A percentile compares a stretch with the other conserved stretches of the same genome.
phyloP scores from a whole-genome alignment of 116 monocot species.

The Trichopus zeylanicus region DNA sequence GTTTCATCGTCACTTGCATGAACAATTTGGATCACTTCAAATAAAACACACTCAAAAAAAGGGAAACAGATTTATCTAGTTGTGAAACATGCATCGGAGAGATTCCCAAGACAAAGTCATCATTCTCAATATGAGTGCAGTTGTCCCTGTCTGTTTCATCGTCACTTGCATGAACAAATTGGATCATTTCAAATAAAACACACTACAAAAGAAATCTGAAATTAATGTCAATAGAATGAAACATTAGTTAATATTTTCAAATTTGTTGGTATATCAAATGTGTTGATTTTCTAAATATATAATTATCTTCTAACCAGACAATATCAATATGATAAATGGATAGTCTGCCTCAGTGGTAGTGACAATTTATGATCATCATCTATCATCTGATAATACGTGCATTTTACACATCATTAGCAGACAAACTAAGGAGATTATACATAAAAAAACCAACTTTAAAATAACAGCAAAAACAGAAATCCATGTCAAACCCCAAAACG shows the following conservation, averaged over 20 bases:
- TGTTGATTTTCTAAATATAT: background rate
- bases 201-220: background rate
- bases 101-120: slow-evolving; percentile 3
- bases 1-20: slow-evolving; percentile 1
- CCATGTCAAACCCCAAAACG: no score
- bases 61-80: background rate
- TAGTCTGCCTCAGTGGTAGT: background rate
- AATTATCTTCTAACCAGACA: background rate
- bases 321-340: background rate
- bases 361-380: slow-evolving; percentile 1
- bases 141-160: slow-evolving; percentile 4
- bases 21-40: background rate
- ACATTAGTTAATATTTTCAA: background rate
- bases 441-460: no score
- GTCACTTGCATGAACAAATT: background rate
- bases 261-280: background rate
- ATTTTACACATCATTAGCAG: slow-evolving; percentile 1
- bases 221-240: background rate
- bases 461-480: background rate
- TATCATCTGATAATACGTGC: background rate
- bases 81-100: slow-evolving; percentile 2
- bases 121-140: background rate
- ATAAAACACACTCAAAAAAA: background rate
- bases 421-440: background rate
- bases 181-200: background rate